Evolutionary conservation across 306 rosid species (phyloP), one percentile per base, ranked within the genome.

Genomic region (Trichosanthes truncata): DNA sequence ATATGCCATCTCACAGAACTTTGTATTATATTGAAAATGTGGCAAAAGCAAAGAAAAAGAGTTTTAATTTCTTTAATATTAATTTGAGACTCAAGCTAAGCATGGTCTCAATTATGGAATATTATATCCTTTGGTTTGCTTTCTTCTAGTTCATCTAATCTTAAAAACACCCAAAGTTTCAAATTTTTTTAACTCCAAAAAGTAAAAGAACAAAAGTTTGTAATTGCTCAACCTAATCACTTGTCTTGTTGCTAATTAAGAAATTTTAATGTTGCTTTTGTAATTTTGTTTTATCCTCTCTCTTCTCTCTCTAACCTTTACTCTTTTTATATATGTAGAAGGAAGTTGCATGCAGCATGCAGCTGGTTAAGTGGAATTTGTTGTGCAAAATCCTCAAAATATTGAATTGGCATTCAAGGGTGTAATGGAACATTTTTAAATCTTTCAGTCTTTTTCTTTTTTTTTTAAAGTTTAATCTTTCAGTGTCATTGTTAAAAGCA

Each of bases 1-100:
- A 36, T 69, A 21, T 69, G 76, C 76, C 76, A 21, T 69, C 55
- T 85, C 46, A 45, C 41, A 82, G 0, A 81, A 56, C 45, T 86
- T 53, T 87, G 84, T 85, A 87, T 85, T 89, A 71, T 86, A 66
- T 7, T 36, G 63, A 72, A 45, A 79, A 82, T 86, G 79, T 74
- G 82, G 83, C 65, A 40, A 82, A 40, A 81, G 78, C 72, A 72
- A 78, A 73, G 15, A 55, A 17, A 83, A 82, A 83, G 81, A 82
- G 81, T 51, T 80, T 49, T 20, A 80, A 84, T 86, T 82, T 87
- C 41, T 82, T 81, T 33, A 78, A 81, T 79, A 62, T 29, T 84
- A 26, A 51, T 23, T 13, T 71, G 21, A 41, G 76, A 71, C 45
- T 43, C 51, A 67, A 78, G 81, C 85, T 87, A 78, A 80, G 29